These are phyloP conservation scores for Cyberlindnera subsufficiens DNA, from an alignment of 805 yeast genomes.

Conservation along the genomic window DNA sequence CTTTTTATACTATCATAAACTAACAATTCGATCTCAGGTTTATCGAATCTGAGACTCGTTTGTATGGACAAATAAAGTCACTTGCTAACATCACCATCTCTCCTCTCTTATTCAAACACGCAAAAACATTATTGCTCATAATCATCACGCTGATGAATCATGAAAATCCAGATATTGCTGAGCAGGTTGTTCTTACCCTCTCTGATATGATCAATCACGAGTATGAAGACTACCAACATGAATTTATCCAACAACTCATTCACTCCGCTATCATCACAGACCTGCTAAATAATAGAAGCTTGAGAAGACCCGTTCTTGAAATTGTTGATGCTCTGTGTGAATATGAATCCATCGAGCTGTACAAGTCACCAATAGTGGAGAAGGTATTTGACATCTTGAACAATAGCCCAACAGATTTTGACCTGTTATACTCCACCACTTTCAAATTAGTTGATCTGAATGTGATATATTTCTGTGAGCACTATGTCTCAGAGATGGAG, in stretches of 20 bases:
- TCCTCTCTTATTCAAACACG: conserved; percentile 6
- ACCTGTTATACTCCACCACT: background rate
- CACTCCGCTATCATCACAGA: background rate
- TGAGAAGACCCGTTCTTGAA: background rate
- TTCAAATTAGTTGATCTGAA: conserved; percentile 7
- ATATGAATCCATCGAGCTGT: conserved; percentile 1
- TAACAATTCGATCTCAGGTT: conserved; percentile 4
- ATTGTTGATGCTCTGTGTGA: conserved; percentile 6
- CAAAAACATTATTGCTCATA: background rate
- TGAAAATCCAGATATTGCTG: conserved; percentile 15
- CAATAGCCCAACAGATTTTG: background rate
- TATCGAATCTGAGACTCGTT: conserved; percentile 12
- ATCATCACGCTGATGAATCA: conserved; percentile 6
- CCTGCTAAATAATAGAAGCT: background rate
- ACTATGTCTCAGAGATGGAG: conserved; percentile 8
- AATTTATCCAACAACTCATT: conserved; percentile 3
- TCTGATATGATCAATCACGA: conserved; percentile 15
- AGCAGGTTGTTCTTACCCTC: conserved; percentile 8
- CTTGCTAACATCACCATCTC: conserved; percentile 14
- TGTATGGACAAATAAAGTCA: conserved; percentile 13
- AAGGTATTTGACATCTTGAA: conserved; percentile 1
- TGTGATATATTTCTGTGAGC: conserved; percentile 1
- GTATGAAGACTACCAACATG: conserved; percentile 7
- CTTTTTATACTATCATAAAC: background rate
- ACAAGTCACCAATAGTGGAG: background rate